Evolutionary conservation across 164 flowering plant genomes (phyloP).

Genomic region (Vitis rotundifolia): DNA sequence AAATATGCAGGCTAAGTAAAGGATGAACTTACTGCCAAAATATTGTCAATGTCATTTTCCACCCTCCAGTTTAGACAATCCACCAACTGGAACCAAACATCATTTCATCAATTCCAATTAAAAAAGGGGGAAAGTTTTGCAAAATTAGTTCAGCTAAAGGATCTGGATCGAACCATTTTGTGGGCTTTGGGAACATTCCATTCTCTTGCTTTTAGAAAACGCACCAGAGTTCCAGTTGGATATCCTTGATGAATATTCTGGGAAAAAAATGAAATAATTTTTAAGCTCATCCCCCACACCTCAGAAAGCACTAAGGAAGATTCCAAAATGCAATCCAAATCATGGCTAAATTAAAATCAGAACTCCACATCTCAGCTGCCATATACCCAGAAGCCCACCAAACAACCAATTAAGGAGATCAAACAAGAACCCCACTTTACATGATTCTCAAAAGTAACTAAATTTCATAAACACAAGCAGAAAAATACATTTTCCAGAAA

Average conservation of each 20-base stretch:
- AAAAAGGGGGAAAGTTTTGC: background rate
- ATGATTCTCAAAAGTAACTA: too few species aligned
- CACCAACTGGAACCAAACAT: slow-evolving; percentile 31
- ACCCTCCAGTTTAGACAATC: slow-evolving; percentile 49
- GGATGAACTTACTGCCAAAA: slow-evolving; percentile 31
- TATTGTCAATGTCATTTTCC: slow-evolving; percentile 43
- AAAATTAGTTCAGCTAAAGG: background rate
- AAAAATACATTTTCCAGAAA: too few species aligned
- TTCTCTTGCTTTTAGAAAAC: slow-evolving; percentile 66
- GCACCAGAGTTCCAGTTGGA: slow-evolving; percentile 37
- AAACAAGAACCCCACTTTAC: slow-evolving; percentile 2
- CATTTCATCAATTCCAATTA: background rate
- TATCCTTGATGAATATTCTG: slow-evolving; percentile 71
- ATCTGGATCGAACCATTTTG: slow-evolving; percentile 44
- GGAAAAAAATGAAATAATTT: slow-evolving; percentile 1
- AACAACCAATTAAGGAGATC: slow-evolving; percentile 9
- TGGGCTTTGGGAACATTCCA: slow-evolving; percentile 60
- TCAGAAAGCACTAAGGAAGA: too few species aligned
- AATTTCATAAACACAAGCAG: too few species aligned
- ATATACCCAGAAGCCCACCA: background rate
- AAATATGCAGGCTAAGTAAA: background rate
- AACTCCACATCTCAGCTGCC: too few species aligned
- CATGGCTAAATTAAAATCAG: too few species aligned
- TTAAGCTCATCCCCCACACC: too few species aligned
- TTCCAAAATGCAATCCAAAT: too few species aligned